Base-by-base conservation (phyloP, 495 filamentous ascomycete species). In the Penicilliopsis zonata region DNA sequence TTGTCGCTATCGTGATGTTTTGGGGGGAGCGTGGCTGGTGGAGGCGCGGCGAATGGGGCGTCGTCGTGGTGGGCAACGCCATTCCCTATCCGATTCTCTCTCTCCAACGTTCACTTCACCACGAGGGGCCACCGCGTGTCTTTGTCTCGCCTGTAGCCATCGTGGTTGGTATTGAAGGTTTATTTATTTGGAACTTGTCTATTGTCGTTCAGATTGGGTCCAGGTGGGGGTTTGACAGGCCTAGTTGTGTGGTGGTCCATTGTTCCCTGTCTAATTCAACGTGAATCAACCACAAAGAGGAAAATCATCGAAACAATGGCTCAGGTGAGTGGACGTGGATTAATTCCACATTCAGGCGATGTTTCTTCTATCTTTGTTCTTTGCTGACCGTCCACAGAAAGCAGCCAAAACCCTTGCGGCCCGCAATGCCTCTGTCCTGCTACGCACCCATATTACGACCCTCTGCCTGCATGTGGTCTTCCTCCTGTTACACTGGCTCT, bases 341-440 rank as follows among this genome's bases (percentile, higher is more conserved):
- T 15, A 26, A 16, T 34, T 14, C 18, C 13, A 33, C 13, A 12
- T 18, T 6, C 30, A 12, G 13, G 7, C 6, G 8, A 7, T 33
- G 3, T 22, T 6, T 15, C 16, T 18, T n/a, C 24, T 34, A 10
- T 25, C 4, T 31, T 31, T 13, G 27, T 10, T 27, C 25, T 27
- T 27, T 27, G 25, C 35, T 43, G 28, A 46, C 37, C 10, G 6
- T 13, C 13, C 5, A 23, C 65, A 96, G 71, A 98, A 94, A 82
- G 86, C 92, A 38, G 75, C 80, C 51, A 98, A 98, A 66, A 77
- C 85, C 41, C 75, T 85, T 30, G 92, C 90, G 6, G 74, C 78
- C 30, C 71, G 78, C 61, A 98, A 98, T 57, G 57, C 69, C 30
- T 51, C 66, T 13, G 57, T 73, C 23, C 75, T 98, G 28, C 78